Conservation (phyloP, 352 stramenopile species). For the Elongisporangium anandrum region DNA sequence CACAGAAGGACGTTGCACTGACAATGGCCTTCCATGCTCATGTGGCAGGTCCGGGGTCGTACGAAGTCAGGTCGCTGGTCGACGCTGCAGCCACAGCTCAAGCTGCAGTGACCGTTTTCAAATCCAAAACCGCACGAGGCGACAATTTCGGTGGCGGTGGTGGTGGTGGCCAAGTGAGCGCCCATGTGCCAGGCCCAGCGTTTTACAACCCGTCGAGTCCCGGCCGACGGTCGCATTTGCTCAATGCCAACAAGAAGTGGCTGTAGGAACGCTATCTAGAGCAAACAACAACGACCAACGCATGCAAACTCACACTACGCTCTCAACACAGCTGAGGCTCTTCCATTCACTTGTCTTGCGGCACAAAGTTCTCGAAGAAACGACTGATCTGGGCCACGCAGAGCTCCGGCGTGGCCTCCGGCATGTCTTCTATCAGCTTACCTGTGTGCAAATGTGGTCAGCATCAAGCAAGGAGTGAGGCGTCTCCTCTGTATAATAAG, state of each 20-base stretch:
- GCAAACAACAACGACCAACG: too few species aligned
- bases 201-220: conserved; percentile 60
- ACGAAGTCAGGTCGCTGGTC: conserved; percentile 26
- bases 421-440: conserved; percentile 72
- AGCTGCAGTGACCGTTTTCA: conserved; percentile 27
- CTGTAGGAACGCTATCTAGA: conserved; percentile 29
- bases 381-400: conserved; percentile 69
- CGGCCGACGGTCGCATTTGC: conserved; percentile 57
- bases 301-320: too few species aligned
- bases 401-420: conserved; percentile 74
- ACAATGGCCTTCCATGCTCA: background rate
- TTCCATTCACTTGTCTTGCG: conserved; percentile 27
- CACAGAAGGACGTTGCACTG: background rate
- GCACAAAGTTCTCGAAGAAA: conserved; percentile 84
- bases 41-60: conserved; percentile 52
- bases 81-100: conserved; percentile 9
- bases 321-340: background rate
- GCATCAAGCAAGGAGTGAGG: too few species aligned
- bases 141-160: conserved; percentile 7
- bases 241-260: conserved; percentile 83
- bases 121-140: conserved; percentile 31
- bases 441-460: too few species aligned
- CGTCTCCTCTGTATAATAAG: background rate
- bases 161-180: conserved; percentile 9
- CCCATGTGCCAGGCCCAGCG: conserved; percentile 41